phyloP scores from a whole-genome alignment of 139 green algal species.

The Zygnema cylindricum region DNA sequence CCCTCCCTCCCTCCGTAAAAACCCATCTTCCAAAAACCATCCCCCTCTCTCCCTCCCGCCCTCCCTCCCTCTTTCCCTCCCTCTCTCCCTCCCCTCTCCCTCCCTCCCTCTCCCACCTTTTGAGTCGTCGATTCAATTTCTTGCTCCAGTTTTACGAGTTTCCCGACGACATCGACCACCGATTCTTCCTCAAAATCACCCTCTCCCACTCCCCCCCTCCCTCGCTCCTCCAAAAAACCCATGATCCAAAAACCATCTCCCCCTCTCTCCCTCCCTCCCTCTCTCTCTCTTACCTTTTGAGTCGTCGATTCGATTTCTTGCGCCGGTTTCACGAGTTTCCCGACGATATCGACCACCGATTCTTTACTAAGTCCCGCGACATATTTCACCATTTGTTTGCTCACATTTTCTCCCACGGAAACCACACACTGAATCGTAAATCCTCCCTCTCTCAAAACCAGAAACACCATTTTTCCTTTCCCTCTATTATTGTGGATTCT shows the following conservation, averaged over 20 bases:
- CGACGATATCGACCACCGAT: slow-evolving; percentile 92
- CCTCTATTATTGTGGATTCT: slow-evolving; percentile 87
- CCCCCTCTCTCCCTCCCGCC: no score
- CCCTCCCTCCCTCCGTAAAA: no score
- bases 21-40: no score
- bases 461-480: slow-evolving; percentile 95
- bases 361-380: slow-evolving; percentile 85
- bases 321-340: slow-evolving; percentile 69
- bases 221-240: not conserved
- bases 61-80: not conserved
- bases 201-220: not conserved
- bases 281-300: slow-evolving; percentile 69
- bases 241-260: not conserved
- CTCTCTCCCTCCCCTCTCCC: not conserved
- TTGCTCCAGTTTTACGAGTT: slow-evolving; percentile 67
- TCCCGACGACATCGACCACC: slow-evolving; percentile 90
- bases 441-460: slow-evolving; percentile 88
- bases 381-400: slow-evolving; percentile 98
- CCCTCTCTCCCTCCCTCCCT: not conserved
- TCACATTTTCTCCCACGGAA: slow-evolving; percentile 80
- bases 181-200: no score
- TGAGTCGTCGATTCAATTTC: slow-evolving; percentile 85
- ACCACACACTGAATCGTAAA: slow-evolving; percentile 85
- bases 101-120: slow-evolving; percentile 59
- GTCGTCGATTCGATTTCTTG: slow-evolving; percentile 80